Conservation (phyloP, 1,139 yeast genomes). For the Nakaseomyces delphensis region DNA sequence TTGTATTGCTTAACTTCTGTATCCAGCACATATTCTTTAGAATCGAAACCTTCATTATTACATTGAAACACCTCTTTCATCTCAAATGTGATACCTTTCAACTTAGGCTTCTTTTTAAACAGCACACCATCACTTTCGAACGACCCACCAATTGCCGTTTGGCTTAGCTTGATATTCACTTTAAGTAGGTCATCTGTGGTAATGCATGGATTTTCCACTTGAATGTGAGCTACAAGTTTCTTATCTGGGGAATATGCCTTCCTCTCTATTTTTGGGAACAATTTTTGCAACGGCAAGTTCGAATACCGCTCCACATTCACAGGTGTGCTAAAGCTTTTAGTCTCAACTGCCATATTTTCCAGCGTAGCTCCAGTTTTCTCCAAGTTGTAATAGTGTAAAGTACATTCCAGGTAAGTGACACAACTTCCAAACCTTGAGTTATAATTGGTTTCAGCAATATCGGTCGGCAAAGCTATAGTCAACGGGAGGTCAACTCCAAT, state of each 20-base stretch:
- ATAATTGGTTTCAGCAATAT: conserved; percentile 39
- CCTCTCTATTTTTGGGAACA: conserved; percentile 22
- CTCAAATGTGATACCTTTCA: conserved; percentile 42
- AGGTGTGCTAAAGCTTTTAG: conserved; percentile 18
- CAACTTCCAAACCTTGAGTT: conserved; percentile 30
- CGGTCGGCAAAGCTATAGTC: conserved; percentile 49
- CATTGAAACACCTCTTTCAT: conserved; percentile 40
- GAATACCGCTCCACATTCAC: conserved; percentile 30
- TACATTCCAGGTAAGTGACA: conserved; percentile 26
- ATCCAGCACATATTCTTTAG: conserved; percentile 28
- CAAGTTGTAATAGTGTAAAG: conserved; percentile 17
- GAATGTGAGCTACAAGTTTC: conserved; percentile 21
- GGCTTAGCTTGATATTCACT: conserved; percentile 35
- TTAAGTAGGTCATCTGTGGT: conserved; percentile 42
- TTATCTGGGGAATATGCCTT: conserved; percentile 25
- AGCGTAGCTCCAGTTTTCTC: conserved; percentile 8
- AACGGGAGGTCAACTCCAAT: conserved; percentile 54
- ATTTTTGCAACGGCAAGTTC: conserved; percentile 20
- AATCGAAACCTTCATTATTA: conserved; percentile 27
- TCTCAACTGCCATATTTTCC: conserved; percentile 5
- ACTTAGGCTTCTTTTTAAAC: conserved; percentile 33
- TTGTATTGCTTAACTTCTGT: conserved; percentile 25
- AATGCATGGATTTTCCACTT: conserved; percentile 30
- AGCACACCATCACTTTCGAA: conserved; percentile 4
- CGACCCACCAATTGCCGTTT: conserved; percentile 29